Conservation (phyloP, 208 protist species). For the Leishmania amazonensis region DNA sequence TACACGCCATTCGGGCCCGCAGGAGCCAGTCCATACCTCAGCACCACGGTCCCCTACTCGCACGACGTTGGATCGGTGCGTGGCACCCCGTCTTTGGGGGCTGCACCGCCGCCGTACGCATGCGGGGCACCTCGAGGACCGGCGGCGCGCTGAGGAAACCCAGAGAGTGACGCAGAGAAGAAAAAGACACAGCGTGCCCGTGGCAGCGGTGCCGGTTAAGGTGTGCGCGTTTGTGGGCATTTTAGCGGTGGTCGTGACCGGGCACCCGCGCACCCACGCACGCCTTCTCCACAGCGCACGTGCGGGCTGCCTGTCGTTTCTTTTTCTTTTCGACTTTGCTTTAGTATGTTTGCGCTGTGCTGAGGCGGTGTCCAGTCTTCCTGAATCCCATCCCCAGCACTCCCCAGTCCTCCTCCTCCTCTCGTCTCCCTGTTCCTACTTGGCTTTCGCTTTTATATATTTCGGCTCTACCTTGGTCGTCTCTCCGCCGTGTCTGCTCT, state of each 20-base stretch:
- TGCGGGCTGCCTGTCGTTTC: not conserved
- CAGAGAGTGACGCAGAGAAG: not conserved
- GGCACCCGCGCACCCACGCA: not conserved
- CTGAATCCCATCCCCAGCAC: not conserved
- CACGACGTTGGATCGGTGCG: slow-evolving; percentile 34
- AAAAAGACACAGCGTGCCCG: too few relatives aligned
- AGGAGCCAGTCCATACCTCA: slow-evolving; percentile 30
- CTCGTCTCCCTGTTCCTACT: not conserved
- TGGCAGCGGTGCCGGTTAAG: not conserved
- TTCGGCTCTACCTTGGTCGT: not conserved
- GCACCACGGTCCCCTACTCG: slow-evolving; percentile 22
- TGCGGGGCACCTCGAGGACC: slow-evolving; percentile 1
- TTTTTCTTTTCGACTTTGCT: not conserved
- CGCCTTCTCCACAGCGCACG: not conserved
- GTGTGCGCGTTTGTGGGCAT: not conserved
- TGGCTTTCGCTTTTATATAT: not conserved
- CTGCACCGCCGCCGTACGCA: slow-evolving; percentile 47
- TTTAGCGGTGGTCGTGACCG: not conserved
- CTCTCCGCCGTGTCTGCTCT: slow-evolving; percentile 6
- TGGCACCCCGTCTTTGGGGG: slow-evolving; percentile 32
- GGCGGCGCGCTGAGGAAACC: not conserved
- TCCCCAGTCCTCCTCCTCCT: not conserved
- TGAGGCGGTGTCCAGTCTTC: not conserved
- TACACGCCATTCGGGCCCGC: slow-evolving; percentile 26
- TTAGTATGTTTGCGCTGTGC: not conserved